phyloP scores from a whole-genome alignment of 352 stramenopile species.

The Albugo candida region DNA sequence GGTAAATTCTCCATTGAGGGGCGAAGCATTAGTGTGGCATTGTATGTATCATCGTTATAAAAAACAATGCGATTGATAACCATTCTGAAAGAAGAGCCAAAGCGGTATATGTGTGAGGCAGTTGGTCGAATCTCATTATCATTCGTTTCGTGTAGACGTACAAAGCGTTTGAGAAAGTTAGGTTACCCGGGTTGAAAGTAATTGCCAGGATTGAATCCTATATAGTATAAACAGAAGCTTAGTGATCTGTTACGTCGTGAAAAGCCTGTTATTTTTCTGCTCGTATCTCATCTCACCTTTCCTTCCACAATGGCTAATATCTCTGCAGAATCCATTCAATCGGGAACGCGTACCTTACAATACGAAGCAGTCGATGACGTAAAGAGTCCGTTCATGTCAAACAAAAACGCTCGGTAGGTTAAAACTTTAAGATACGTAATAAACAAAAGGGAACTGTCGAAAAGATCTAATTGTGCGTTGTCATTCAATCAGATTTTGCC shows the following conservation, averaged over 20 bases:
- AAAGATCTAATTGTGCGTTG: no score
- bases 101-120: conserved; percentile 12
- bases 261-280: not conserved
- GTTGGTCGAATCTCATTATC: not conserved
- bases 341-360: conserved; percentile 57
- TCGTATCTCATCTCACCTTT: not conserved
- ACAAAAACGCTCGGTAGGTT: no score
- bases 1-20: conserved; percentile 21
- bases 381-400: no score
- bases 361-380: no score
- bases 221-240: conserved; percentile 65
- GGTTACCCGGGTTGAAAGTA: conserved; percentile 48
- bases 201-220: conserved; percentile 51
- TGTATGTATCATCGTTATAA: conserved; percentile 33
- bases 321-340: conserved; percentile 59
- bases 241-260: conserved; percentile 38
- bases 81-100: conserved; percentile 53
- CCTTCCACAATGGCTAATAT: conserved; percentile 37
- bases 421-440: no score
- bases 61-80: conserved; percentile 28
- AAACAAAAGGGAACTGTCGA: no score
- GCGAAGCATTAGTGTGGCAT: conserved; percentile 35
- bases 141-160: conserved; percentile 20
- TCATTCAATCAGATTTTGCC: no score
- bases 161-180: conserved; percentile 61